These are phyloP conservation scores for Colletotrichum sp. DNA, from an alignment of 2,329 filamentous ascomycete species.

Conservation along the genomic window DNA sequence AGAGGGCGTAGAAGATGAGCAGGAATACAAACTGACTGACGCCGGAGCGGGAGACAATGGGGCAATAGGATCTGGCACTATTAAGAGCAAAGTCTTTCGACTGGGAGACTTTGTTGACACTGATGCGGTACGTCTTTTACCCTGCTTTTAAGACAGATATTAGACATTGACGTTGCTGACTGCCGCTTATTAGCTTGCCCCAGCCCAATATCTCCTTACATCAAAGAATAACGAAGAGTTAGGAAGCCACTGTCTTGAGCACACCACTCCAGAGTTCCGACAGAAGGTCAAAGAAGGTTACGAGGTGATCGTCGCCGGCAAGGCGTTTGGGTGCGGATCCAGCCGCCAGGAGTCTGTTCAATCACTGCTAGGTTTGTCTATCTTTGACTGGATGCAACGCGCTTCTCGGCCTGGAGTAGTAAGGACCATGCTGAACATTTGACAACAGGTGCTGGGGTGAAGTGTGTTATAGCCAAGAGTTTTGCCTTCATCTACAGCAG, in stretches of 20 bases:
- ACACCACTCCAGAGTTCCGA: slow-evolving; percentile 22
- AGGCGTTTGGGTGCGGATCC: slow-evolving; percentile 50
- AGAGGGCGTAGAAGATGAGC: not conserved
- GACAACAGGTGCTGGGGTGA: slow-evolving; percentile 33
- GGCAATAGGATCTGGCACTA: not conserved
- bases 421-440: not conserved
- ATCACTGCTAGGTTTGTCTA: slow-evolving; percentile 32
- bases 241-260: slow-evolving; percentile 25
- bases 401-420: not conserved
- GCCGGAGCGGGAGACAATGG: not conserved
- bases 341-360: slow-evolving; percentile 48
- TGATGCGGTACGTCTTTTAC: slow-evolving; percentile 19
- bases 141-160: slow-evolving; percentile 22
- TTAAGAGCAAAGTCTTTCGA: slow-evolving; percentile 17
- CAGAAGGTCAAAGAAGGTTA: slow-evolving; percentile 22
- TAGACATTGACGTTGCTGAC: not conserved
- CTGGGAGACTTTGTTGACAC: slow-evolving; percentile 25
- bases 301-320: slow-evolving; percentile 48
- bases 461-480: slow-evolving; percentile 47
- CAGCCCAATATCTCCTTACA: slow-evolving; percentile 39
- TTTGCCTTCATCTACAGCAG: slow-evolving; percentile 52
- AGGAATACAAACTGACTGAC: not conserved
- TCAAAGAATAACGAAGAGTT: slow-evolving; percentile 25
- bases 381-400: not conserved
- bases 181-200: slow-evolving; percentile 37